Base-by-base conservation (phyloP, 148 eudicot species). In the Euryodendron excelsum region DNA sequence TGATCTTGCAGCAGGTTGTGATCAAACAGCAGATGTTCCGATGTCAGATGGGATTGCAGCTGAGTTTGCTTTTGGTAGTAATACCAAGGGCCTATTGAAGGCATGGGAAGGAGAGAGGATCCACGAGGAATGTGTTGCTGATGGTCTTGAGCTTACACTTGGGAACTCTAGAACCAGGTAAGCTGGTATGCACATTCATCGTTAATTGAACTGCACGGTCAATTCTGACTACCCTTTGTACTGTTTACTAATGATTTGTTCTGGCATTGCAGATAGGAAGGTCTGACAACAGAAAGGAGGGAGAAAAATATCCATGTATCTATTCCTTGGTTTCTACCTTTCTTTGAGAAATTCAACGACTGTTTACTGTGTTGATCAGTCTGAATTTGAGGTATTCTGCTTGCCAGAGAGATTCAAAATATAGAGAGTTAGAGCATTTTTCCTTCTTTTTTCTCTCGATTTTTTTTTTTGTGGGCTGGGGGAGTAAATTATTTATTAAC, bases 31-130 rank as follows among this genome's bases (percentile, higher is more conserved):
- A 14, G 98, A 95, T 82, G 84, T 93, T 10, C 96, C 93, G 0
- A 95, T 95, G 97, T 80, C 93, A 5, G 97, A 93, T 80, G 89
- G 87, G 21, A 89, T 93, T 27, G 81, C 97, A 31, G 87, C 93
- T n/a, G 98, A 94, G 83, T 94, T 94, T 86, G 98, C 98, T 12
- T 94, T 94, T 76, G 94, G 98, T 1, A 86, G 87, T 78, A 87
- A 89, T 72, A 82, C 78, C 15, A 76, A 21, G 30, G 91, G 91
- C 15, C 63, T 94, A 52, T 93, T 94, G 56, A 94, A 92, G 85
- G 89, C 98, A 1, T 94, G 97, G 98, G 98, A 94, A 85, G 98
- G 98, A 33, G 98, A 94, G 85, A 88, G 91, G 58, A 94, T 94
- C 37, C 98, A 94, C 3, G 98, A 94, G 76, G 98, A 92, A 78